Evolutionary conservation across 2,329 filamentous ascomycete genomes (phyloP).

Genomic region (Microcyclospora pomicola): DNA sequence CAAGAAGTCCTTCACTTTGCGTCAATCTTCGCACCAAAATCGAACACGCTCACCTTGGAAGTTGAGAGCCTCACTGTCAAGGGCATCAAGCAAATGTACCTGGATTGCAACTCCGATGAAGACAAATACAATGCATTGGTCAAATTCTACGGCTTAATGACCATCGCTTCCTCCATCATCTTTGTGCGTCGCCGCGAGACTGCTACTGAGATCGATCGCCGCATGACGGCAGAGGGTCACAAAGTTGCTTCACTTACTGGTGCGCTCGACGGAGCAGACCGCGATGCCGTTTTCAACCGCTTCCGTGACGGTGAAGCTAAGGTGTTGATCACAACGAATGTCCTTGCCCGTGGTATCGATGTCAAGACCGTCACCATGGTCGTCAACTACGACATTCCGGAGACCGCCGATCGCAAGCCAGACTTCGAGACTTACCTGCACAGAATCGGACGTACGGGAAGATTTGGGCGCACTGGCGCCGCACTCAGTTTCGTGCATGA

Average conservation of each 20-base stretch:
- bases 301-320: slow-evolving; percentile 83
- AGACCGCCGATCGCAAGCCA: slow-evolving; percentile 49
- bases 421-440: slow-evolving; percentile 95
- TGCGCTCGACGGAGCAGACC: slow-evolving; percentile 67
- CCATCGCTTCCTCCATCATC: slow-evolving; percentile 92
- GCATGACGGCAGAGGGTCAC: slow-evolving; percentile 81
- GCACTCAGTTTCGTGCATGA: slow-evolving; percentile 91
- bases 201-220: slow-evolving; percentile 67
- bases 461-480: slow-evolving; percentile 92
- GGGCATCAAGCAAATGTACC: slow-evolving; percentile 94
- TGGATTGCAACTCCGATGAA: slow-evolving; percentile 71
- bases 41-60: slow-evolving; percentile 75
- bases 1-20: slow-evolving; percentile 76
- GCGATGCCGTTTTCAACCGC: slow-evolving; percentile 70
- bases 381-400: slow-evolving; percentile 70
- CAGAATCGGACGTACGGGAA: slow-evolving; percentile 90
- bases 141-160: slow-evolving; percentile 91
- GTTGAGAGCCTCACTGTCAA: slow-evolving; percentile 89
- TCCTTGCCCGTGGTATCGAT: slow-evolving; percentile 90
- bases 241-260: slow-evolving; percentile 82
- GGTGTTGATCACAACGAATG: slow-evolving; percentile 95
- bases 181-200: slow-evolving; percentile 92
- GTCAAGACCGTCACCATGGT: slow-evolving; percentile 89
- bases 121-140: slow-evolving; percentile 82
- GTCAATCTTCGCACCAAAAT: slow-evolving; percentile 65